Base-by-base conservation (phyloP, 352 stramenopile genomes). In the Phytophthora boehmeriae region DNA sequence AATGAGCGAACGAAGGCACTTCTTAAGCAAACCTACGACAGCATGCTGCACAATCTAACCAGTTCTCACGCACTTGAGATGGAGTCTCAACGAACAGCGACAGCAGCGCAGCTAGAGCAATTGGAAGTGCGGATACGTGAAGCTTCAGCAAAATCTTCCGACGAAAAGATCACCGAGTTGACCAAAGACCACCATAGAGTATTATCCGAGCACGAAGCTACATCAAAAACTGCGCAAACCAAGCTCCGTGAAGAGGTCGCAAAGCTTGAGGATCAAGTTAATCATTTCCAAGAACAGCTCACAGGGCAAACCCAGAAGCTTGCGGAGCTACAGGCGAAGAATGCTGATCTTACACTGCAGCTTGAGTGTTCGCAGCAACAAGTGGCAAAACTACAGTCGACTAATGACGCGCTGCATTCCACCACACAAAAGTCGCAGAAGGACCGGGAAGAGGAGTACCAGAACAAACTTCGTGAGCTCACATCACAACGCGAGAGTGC, bases 391-490 rank as follows among this genome's bases (percentile, higher is more conserved):
- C n/a, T 77, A 9, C 50, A 74, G 17, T 17, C 52, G 1, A 57
- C 78, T 27, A 74, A 76, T 27, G 73, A 83, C 1, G 48, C 51
- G 16, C 61, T 75, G 19, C 54, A 70, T 17, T 76, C 60, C n/a
- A 22, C 63, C 1, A 51, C 55, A 0, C 60, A 72, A 9, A 74
- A 79, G n/a, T 49, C 45, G 0, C 71, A 80, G 41, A 78, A 83
- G 30, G 73, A 88, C 11, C 71, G 72, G 23, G 74, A 88, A 28
- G 66, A 80, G 23, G 42, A 60, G 20, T 53, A 78, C 9, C 50
- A 71, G 17, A 83, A 73, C 27, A 67, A 78, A 48, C 27, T 87
- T 17, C 59, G 76, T 38, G 73, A 71, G 4, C 48, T 84, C 0
- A 48, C 65, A 8, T 25, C 27, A 5, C 60, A 83, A 43, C 50